Evolutionary conservation across 1,139 yeast genomes (phyloP), one percentile per base, ranked within the genome.

Genomic region (Kodamaea plutei): DNA sequence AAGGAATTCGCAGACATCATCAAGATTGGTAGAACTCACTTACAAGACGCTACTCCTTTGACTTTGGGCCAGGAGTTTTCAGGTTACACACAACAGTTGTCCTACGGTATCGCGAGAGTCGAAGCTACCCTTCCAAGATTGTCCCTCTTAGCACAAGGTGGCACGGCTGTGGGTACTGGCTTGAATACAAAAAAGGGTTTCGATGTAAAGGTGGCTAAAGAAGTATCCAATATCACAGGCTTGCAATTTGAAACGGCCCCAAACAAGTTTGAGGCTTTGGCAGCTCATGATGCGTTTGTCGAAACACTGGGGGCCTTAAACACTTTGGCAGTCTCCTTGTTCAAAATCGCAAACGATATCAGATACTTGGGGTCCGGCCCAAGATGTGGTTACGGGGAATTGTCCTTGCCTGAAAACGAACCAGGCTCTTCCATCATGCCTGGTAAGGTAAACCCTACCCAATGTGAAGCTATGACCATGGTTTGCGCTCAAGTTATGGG

Each of bases 351-450:
- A 34, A 43, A 47, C 34, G 51, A 47, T 23, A 40, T 47, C 37
- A 43, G 51, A 36, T 47, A 47, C 47, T 42, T 47, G 38, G 51
- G 51, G 8, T 43, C 48, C 11, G 51, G 51, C 25, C 51, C 51
- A 15, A 42, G 51, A 36, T 47, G 51, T 37, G 51, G 51, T 10
- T 47, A 47, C 36, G 51, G 51, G 6, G 51, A 47, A 31, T 47
- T 47, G 39, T 33, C 48, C 19, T 38, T 47, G 23, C 51, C 51
- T 15, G 51, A 47, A 33, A 47, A 47, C 35, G 51, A 47, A 22
- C 51, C 51, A 2, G 51, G 51, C 15, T 45, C 50, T 30, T 41
- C 47, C 8, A 47, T 47, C 24, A 47, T 47, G 51, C 51, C 51
- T 18, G 51, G 51, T 18, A 47, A 47, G 41, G 51, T 47, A 26